A percentile compares a stretch with the other conserved stretches of the same genome.
Evolutionary conservation across 805 yeast species (phyloP).

Genomic region (Candida broadrunensis): DNA sequence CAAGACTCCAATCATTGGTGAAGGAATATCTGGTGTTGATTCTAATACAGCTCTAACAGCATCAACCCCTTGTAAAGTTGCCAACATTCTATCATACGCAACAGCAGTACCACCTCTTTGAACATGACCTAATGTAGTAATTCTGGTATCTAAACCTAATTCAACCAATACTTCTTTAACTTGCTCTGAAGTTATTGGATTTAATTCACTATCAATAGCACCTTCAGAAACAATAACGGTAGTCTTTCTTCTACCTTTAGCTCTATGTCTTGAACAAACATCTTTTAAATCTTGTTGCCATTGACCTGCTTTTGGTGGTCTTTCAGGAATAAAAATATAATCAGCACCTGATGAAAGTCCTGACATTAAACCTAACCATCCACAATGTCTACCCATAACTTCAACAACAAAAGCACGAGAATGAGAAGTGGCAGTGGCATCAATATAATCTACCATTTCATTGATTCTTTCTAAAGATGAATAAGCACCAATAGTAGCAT

Average conservation of each 20-base stretch:
- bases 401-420: constrained; percentile 81
- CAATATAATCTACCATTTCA: constrained; percentile 74
- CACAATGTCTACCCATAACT: constrained; percentile 90
- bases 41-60: constrained; percentile 76
- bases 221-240: constrained; percentile 84
- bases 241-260: constrained; percentile 72
- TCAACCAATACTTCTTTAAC: constrained; percentile 65
- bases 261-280: constrained; percentile 62
- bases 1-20: constrained; percentile 73
- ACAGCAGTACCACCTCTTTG: constrained; percentile 85
- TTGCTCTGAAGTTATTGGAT: constrained; percentile 62
- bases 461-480: constrained; percentile 76
- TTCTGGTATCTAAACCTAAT: constrained; percentile 72
- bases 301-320: constrained; percentile 58
- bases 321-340: constrained; percentile 76
- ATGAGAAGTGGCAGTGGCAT: constrained; percentile 81
- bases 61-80: constrained; percentile 79
- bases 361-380: constrained; percentile 82
- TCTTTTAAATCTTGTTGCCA: constrained; percentile 70
- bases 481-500: constrained; percentile 78
- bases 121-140: constrained; percentile 76
- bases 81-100: constrained; percentile 67
- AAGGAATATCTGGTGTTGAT: constrained; percentile 65
- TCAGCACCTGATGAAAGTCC: constrained; percentile 82
- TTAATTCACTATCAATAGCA: constrained; percentile 67